Evolutionary conservation across 352 stramenopile species (phyloP), one percentile per base, ranked within the genome.

Genomic region (Pelagophyceae sp.): DNA sequence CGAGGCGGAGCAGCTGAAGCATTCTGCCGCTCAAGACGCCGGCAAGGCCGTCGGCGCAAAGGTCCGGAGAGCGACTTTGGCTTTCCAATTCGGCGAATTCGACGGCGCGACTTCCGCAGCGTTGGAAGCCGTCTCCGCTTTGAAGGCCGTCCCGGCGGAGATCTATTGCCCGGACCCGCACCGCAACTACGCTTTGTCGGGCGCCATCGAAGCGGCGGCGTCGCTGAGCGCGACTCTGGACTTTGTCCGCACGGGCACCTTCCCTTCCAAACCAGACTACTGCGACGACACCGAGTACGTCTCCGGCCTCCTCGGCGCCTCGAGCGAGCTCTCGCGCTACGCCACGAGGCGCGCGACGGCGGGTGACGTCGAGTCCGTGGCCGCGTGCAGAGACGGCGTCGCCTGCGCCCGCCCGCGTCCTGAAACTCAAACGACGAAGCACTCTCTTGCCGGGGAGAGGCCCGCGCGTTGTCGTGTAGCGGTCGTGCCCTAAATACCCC

Each of bases 261-360:
- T 74, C 37, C 67, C 67, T 33, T 27, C 61, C 6, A 11, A 11
- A 19, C 2, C 11, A 11, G 35, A 11, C 15, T 1, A 25, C 38
- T 2, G 31, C 67, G 67, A 74, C 23, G 58, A 74, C 35, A 6
- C n/a, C 1, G 76, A 40, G 23, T 90, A 89, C 77, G 65, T 90
- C 20, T 79, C 64, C 50, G 85, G 87, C 29, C 80, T 78, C 63
- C 89, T 88, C 64, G 79, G 80, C 20, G 77, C 85, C 2, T 80
- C 80, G 85, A 88, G 93, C 25, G 92, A 97, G 78, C 79, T 98
- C 32, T 89, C 88, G 77, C 83, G 89, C 37, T 96, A 94, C 76
- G 92, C 87, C 0, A 85, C 97, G 19, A 89, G 92, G 15, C 89
- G 94, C 37, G 93, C 93, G 0, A 95, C 91, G 0, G 85, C 86